Evolutionary conservation across 2,329 filamentous ascomycete species (phyloP), one percentile per base, ranked within the genome.

Genomic region (Penicillium aurantiogriseum): DNA sequence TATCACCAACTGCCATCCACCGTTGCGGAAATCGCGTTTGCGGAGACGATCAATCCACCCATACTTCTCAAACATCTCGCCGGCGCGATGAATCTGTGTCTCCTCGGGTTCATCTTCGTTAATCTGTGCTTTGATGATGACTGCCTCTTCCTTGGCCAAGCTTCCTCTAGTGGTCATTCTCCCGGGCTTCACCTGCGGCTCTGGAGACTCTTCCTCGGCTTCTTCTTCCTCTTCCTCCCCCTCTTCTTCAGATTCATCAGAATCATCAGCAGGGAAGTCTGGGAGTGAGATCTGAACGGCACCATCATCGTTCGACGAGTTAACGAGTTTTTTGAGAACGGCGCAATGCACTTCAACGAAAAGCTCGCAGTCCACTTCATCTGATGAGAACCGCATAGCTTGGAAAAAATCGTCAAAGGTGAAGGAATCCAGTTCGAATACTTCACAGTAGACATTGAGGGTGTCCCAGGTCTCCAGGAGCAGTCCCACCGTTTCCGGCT

Each of bases 331-430:
- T 71, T 96, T 97, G 59, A 99, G 78, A 3, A 97, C 86, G 0
- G 93, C 88, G 72, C 94, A 99, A 73, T 97, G 93, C 5, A 94
- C 85, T 73, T 99, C 94, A 49, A 91, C 87, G 64, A 97, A 88
- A 0, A 99, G 80, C 70, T 97, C 89, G 51, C 94, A 94, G 8
- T 88, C 87, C 0, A 85, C 79, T 23, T 91, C 86, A 35, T 88
- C 84, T 0, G 87, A 91, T 0, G 89, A 84, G 57, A 92, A 88
- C 48, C 87, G 83, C 81, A 99, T 87, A 0, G 92, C 89, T 71
- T 97, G 89, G 5, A 96, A 82, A 68, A 92, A 97, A 73, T 99
- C 94, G 72, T 99, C 94, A 68, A 97, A 95, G 0, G 93, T 97
- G 71, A 99, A 99, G 0, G 93, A 97, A 74, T 99, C 94, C 27